Evolutionary conservation across 2,329 filamentous ascomycete species (phyloP), one percentile per base, ranked within the genome.

Genomic region (Tolypocladium ophioglossoides): DNA sequence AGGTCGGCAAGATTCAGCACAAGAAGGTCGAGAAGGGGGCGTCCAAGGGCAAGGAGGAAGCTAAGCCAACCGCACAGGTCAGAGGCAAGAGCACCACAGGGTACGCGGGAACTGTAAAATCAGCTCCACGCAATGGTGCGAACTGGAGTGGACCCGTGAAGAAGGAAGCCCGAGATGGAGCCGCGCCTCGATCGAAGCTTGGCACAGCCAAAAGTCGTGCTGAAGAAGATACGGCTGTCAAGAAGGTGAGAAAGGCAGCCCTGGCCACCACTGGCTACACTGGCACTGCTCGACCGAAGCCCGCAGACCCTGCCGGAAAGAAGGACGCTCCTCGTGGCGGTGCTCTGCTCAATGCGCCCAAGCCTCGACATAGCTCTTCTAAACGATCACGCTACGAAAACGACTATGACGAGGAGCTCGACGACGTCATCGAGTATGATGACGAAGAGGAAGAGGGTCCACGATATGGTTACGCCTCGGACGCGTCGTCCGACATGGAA

Each of bases 401-500:
- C 20, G 83, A 87, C 10, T 83, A 86, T 46, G 83, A 86, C 35
- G 79, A 83, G 56, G 79, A 82, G 4, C 56, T 83, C 64, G 80
- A 83, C 57, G 80, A 83, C 56, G 83, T 83, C 58, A 80, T 83
- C 64, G 80, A 81, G 44, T 81, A 82, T 55, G 79, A 83, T 46
- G 79, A 82, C 14, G 80, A 82, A 0, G 78, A 80, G 14, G 72
- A 69, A 6, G 69, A 66, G 2, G 67, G 71, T 9, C 72, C 69
- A 35, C 69, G 71, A 7, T 77, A 79, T 57, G 76, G 74, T 50
- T 85, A 87, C 58, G 78, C 74, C 3, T 84, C 82, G 0, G 86
- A 86, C 53, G 82, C 67, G 7, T 87, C 84, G 6, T 89, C 85
- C 7, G 87, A 89, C 62, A 91, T 91, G 85, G 87, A 91, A 67